Conservation (phyloP, 2,329 filamentous ascomycete genomes). For the Botrytis fragariae region DNA sequence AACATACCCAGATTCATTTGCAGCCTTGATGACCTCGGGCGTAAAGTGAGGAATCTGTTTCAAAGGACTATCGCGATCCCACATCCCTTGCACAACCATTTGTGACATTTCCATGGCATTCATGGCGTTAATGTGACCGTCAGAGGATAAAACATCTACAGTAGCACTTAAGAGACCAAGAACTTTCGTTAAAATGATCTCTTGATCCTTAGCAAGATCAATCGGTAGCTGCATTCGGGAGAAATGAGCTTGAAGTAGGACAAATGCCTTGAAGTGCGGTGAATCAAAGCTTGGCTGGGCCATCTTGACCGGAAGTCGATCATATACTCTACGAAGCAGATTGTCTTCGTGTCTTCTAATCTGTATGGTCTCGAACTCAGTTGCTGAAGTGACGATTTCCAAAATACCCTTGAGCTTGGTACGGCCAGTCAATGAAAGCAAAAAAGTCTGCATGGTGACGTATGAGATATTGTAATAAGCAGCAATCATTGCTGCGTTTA, state of each 20-base stretch:
- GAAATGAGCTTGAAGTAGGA: slow-evolving; percentile 96
- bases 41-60: slow-evolving; percentile 98
- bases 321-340: slow-evolving; percentile 87
- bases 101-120: slow-evolving; percentile 99
- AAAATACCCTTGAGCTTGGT: slow-evolving; percentile 97
- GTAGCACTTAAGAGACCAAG: slow-evolving; percentile 85
- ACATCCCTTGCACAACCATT: slow-evolving; percentile 99
- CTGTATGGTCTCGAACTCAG: slow-evolving; percentile 93
- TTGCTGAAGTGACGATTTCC: slow-evolving; percentile 94
- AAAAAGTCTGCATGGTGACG: slow-evolving; percentile 98
- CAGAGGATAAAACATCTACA: slow-evolving; percentile 92
- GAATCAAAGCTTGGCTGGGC: slow-evolving; percentile 80
- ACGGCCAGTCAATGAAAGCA: slow-evolving; percentile 80
- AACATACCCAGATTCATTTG: slow-evolving; percentile 73
- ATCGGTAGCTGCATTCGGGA: slow-evolving; percentile 95
- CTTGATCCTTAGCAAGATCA: slow-evolving; percentile 93
- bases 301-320: slow-evolving; percentile 94
- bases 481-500: slow-evolving; percentile 96
- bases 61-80: slow-evolving; percentile 93
- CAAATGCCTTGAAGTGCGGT: slow-evolving; percentile 97
- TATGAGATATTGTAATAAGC: slow-evolving; percentile 99
- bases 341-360: slow-evolving; percentile 89
- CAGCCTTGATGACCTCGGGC: slow-evolving; percentile 76
- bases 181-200: slow-evolving; percentile 79
- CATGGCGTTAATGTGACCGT: slow-evolving; percentile 95